Evolutionary conservation across 73 alveolate species (phyloP).

Genomic region (Halteria grandinella): DNA sequence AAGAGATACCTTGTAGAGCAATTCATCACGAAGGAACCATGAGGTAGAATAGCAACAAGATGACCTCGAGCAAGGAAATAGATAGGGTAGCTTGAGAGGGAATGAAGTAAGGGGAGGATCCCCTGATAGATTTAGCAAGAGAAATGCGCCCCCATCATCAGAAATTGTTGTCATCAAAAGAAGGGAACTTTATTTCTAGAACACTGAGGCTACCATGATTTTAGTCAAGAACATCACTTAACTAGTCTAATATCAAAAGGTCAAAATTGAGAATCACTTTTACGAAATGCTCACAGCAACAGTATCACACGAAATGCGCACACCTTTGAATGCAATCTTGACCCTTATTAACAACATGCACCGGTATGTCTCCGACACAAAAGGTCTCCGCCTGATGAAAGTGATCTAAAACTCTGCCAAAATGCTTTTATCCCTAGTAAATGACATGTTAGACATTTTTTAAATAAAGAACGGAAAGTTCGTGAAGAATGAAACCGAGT

Average conservation of each 20-base stretch:
- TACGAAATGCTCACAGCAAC: conserved; percentile 13
- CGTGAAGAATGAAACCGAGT: background rate
- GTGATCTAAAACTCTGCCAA: background rate
- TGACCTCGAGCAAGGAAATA: too few species aligned
- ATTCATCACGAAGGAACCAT: too few species aligned
- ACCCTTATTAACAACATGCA: background rate
- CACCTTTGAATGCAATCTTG: background rate
- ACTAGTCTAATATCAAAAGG: background rate
- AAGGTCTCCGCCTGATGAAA: background rate
- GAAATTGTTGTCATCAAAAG: too few species aligned
- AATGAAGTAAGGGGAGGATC: too few species aligned
- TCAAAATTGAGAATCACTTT: background rate
- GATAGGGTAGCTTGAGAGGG: too few species aligned
- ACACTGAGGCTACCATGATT: background rate
- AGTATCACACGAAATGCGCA: conserved; percentile 6
- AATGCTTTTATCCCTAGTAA: background rate
- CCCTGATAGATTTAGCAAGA: too few species aligned
- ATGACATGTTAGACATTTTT: background rate
- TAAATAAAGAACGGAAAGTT: conserved; percentile 2
- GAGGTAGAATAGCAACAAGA: too few species aligned
- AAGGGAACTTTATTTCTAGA: too few species aligned
- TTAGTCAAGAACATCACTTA: background rate
- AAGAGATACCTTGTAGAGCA: too few species aligned
- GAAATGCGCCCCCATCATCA: too few species aligned
- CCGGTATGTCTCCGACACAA: background rate